phyloP scores from a whole-genome alignment of 2,329 filamentous ascomycete genomes.

The Alternaria viburni region DNA sequence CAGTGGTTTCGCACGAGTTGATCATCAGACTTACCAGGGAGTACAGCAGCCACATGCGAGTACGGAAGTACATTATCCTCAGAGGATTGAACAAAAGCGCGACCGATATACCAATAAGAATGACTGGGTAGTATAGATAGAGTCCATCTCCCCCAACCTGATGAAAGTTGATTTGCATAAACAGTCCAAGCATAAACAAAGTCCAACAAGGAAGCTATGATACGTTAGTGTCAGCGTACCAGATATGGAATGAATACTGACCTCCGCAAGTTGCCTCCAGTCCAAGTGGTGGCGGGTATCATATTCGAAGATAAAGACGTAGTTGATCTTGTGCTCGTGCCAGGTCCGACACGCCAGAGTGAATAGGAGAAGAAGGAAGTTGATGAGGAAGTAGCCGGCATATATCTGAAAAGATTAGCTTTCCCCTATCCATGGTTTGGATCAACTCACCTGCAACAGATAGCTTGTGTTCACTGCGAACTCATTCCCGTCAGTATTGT shows the following conservation, averaged over 20 bases:
- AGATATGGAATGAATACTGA: slow-evolving; percentile 36
- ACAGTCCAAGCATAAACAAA: slow-evolving; percentile 74
- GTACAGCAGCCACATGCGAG: slow-evolving; percentile 84
- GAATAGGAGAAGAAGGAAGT: slow-evolving; percentile 83
- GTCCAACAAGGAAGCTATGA: slow-evolving; percentile 79
- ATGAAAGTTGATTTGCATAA: slow-evolving; percentile 89
- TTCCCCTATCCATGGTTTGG: slow-evolving; percentile 61
- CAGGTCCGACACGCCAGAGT: slow-evolving; percentile 84
- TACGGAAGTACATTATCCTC: slow-evolving; percentile 75
- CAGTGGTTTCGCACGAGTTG: too few relatives aligned
- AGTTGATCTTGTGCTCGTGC: slow-evolving; percentile 87
- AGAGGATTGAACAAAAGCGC: slow-evolving; percentile 77
- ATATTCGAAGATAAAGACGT: slow-evolving; percentile 95
- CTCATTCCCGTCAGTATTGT: slow-evolving; percentile 13
- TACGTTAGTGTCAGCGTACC: slow-evolving; percentile 10
- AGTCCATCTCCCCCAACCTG: slow-evolving; percentile 68
- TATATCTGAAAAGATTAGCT: slow-evolving; percentile 69
- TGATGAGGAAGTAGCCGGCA: slow-evolving; percentile 85
- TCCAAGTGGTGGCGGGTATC: slow-evolving; percentile 85
- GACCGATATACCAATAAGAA: slow-evolving; percentile 73
- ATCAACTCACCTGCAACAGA: slow-evolving; percentile 65
- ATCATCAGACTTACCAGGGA: slow-evolving; percentile 70
- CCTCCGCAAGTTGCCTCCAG: slow-evolving; percentile 84
- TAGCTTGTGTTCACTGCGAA: slow-evolving; percentile 49
- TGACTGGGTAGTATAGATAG: slow-evolving; percentile 85